phyloP scores from a whole-genome alignment of 345 rosid species.

The Reutealis trisperma region DNA sequence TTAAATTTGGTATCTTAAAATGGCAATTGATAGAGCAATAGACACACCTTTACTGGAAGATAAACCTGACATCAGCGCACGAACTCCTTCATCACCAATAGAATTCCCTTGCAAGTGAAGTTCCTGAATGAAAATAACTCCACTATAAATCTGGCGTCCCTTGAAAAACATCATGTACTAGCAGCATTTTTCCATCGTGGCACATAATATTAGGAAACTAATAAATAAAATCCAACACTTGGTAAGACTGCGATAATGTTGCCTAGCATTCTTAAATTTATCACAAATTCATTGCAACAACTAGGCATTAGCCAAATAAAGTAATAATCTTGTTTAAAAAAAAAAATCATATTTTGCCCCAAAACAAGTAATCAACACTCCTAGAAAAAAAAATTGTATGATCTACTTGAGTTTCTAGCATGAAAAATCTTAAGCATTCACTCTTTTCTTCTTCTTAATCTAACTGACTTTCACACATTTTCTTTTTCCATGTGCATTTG shows the following conservation, averaged over 20 bases:
- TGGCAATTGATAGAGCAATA: conserved; percentile 15
- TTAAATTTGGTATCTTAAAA: conserved; percentile 1
- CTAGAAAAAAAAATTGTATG: too few species aligned
- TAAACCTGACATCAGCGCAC: conserved; percentile 80
- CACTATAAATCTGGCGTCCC: conserved; percentile 2
- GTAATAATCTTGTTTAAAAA: too few species aligned
- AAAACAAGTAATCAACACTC: too few species aligned
- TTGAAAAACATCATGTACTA: neutral
- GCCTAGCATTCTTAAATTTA: neutral
- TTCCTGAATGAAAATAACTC: conserved; percentile 50
- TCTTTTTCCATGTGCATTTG: too few species aligned
- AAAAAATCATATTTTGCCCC: too few species aligned
- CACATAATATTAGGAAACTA: neutral
- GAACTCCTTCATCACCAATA: conserved; percentile 91
- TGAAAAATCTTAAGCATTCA: too few species aligned
- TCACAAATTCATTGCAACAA: neutral
- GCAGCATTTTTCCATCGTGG: neutral
- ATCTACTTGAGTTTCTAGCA: too few species aligned
- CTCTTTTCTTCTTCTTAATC: too few species aligned
- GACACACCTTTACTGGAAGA: conserved; percentile 77
- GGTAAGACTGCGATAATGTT: neutral
- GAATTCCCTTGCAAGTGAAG: conserved; percentile 95
- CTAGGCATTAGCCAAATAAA: too few species aligned
- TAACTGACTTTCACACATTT: too few species aligned
- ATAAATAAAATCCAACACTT: neutral